Conservation (phyloP, 2,329 filamentous ascomycete species). For the Pseudogymnoascus sp. region DNA sequence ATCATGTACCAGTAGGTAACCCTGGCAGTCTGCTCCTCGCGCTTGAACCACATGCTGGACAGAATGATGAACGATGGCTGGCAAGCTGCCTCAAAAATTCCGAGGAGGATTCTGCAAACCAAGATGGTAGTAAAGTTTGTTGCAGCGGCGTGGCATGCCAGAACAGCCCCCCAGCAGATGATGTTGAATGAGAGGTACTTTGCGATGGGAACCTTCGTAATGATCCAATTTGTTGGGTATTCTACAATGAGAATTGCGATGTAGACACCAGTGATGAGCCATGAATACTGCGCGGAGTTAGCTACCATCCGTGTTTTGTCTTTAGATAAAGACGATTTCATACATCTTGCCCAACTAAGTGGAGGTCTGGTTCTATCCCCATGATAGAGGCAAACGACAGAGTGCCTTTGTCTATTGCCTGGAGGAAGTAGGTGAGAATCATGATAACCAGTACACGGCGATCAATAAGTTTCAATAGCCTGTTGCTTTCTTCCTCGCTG, state of each 20-base stretch:
- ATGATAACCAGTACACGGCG: conserved; percentile 62
- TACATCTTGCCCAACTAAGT: conserved; percentile 23
- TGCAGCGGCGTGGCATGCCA: conserved; percentile 56
- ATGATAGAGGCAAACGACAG: conserved; percentile 58
- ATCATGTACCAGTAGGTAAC: conserved; percentile 56
- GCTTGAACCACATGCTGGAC: conserved; percentile 67
- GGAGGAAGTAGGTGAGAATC: conserved; percentile 68
- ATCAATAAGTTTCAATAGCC: conserved; percentile 61
- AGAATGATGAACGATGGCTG: conserved; percentile 63
- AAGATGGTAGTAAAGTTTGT: conserved; percentile 55
- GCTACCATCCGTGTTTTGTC: conserved; percentile 14
- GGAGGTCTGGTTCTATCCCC: conserved; percentile 43
- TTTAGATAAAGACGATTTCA: background rate
- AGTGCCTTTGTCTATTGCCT: conserved; percentile 63
- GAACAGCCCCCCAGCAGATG: conserved; percentile 51
- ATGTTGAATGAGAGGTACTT: conserved; percentile 56
- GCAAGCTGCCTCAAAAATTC: conserved; percentile 61
- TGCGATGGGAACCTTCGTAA: conserved; percentile 50
- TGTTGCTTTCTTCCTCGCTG: conserved; percentile 50
- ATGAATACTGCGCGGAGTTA: conserved; percentile 49
- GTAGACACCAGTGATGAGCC: conserved; percentile 71
- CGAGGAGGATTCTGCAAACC: conserved; percentile 59
- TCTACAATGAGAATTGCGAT: conserved; percentile 40
- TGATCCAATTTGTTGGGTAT: conserved; percentile 20
- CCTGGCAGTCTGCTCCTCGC: conserved; percentile 58